phyloP scores from a whole-genome alignment of 2,329 filamentous ascomycete species.

The Aspergillus udagawae region DNA sequence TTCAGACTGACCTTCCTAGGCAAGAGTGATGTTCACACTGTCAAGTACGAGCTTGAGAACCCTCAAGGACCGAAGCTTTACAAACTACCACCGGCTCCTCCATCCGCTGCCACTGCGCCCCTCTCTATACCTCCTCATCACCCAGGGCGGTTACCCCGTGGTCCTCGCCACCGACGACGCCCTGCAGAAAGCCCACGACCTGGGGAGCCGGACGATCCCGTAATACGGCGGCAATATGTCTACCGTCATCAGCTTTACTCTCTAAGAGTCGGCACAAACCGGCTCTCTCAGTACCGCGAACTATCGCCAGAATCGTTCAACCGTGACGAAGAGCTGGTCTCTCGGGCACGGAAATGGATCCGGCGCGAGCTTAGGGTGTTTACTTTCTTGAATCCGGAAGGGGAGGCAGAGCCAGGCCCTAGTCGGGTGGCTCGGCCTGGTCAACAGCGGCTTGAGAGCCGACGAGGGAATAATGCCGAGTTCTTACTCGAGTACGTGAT shows the following conservation, averaged over 20 bases:
- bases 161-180: constrained; percentile 17
- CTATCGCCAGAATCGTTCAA: constrained; percentile 65
- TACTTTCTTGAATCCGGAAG: constrained; percentile 57
- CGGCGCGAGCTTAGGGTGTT: constrained; percentile 83
- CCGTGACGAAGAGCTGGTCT: constrained; percentile 62
- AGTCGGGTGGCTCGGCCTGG: constrained; percentile 22
- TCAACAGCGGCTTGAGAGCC: constrained; percentile 31
- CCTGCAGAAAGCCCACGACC: constrained; percentile 19
- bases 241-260: constrained; percentile 72
- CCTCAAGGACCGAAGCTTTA: constrained; percentile 56
- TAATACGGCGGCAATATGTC: constrained; percentile 64
- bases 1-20: constrained; percentile 31
- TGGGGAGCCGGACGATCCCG: constrained; percentile 38
- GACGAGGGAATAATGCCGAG: constrained; percentile 67
- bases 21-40: constrained; percentile 51
- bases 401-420: constrained; percentile 15
- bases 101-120: constrained; percentile 9
- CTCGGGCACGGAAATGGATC: constrained; percentile 75
- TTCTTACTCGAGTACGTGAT: constrained; percentile 84
- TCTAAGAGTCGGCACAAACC: constrained; percentile 77
- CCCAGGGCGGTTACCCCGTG: constrained; percentile 6
- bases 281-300: constrained; percentile 69
- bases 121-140: constrained; percentile 2
- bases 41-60: constrained; percentile 62
- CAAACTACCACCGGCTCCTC: constrained; percentile 39